phyloP scores from a whole-genome alignment of 2,329 filamentous ascomycete genomes.

The Diaporthe destruens region DNA sequence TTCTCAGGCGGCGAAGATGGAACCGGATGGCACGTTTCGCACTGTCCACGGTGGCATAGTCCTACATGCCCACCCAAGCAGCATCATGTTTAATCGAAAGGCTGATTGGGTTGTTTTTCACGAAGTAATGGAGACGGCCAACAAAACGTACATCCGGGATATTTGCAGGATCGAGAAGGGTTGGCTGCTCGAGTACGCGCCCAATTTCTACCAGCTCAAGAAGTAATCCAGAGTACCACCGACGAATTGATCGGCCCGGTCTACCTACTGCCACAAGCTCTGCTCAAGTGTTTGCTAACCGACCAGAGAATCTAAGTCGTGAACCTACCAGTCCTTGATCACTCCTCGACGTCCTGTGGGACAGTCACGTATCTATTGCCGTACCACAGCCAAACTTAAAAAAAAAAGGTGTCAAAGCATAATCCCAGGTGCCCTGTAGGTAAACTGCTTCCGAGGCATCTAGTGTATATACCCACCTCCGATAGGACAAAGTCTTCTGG shows the following conservation, averaged over 20 bases:
- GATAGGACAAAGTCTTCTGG: not conserved
- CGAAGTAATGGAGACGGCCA: slow-evolving; percentile 89
- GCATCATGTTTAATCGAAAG: slow-evolving; percentile 95
- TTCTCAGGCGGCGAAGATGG: slow-evolving; percentile 93
- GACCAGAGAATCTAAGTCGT: not conserved
- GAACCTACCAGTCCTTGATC: not conserved
- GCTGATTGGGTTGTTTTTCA: slow-evolving; percentile 97
- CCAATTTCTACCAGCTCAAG: slow-evolving; percentile 80
- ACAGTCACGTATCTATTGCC: not conserved
- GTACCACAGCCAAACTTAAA: too few relatives aligned
- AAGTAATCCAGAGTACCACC: slow-evolving; percentile 42
- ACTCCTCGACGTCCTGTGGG: not conserved
- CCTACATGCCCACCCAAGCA: slow-evolving; percentile 90
- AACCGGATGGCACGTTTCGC: slow-evolving; percentile 88
- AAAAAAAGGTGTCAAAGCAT: too few relatives aligned
- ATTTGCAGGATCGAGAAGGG: slow-evolving; percentile 92
- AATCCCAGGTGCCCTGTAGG: too few relatives aligned
- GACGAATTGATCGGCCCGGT: not conserved
- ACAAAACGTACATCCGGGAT: slow-evolving; percentile 91
- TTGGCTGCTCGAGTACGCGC: slow-evolving; percentile 93
- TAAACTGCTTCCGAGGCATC: too few relatives aligned
- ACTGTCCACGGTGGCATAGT: slow-evolving; percentile 84
- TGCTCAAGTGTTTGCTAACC: not conserved
- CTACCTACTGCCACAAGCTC: not conserved
- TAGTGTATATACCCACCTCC: too few relatives aligned